These are phyloP conservation scores for Megacollybia marginata DNA, from an alignment of 768 basidiomycete species.

Conservation along the genomic window DNA sequence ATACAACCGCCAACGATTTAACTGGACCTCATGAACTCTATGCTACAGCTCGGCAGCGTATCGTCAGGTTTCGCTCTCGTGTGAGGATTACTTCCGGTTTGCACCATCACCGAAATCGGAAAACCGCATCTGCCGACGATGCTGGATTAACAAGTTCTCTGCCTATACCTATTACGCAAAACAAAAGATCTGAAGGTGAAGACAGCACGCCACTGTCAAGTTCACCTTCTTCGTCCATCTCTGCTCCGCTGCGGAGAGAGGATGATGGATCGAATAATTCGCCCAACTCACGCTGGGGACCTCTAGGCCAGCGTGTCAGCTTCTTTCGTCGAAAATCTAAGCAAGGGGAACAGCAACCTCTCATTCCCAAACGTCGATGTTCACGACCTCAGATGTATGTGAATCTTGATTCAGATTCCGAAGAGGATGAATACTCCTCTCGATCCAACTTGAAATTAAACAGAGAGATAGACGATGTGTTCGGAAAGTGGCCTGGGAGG, in stretches of 20 bases:
- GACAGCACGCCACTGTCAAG: constrained; percentile 38
- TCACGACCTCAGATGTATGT: neutral
- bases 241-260: constrained; percentile 64
- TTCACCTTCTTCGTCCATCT: constrained; percentile 76
- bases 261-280: constrained; percentile 30
- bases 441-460: constrained; percentile 26
- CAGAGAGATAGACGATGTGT: constrained; percentile 46
- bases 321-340: constrained; percentile 22
- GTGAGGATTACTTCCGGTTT: constrained; percentile 74
- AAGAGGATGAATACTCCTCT: constrained; percentile 13
- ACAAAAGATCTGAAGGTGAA: constrained; percentile 4
- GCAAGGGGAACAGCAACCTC: neutral
- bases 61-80: constrained; percentile 60
- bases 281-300: constrained; percentile 46
- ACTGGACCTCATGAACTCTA: neutral
- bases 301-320: constrained; percentile 50
- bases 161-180: constrained; percentile 6
- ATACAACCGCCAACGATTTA: too few species aligned
- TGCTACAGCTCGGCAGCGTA: neutral
- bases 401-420: constrained; percentile 11
- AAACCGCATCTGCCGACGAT: constrained; percentile 11
- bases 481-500: constrained; percentile 64
- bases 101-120: constrained; percentile 33
- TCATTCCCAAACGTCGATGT: neutral
- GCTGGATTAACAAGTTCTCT: constrained; percentile 15